Percentiles rank a stretch among this genome's conserved stretches.
These are phyloP conservation scores for Boletus pseudo-olivaceus DNA, from an alignment of 768 basidiomycete genomes.

Conservation along the genomic window DNA sequence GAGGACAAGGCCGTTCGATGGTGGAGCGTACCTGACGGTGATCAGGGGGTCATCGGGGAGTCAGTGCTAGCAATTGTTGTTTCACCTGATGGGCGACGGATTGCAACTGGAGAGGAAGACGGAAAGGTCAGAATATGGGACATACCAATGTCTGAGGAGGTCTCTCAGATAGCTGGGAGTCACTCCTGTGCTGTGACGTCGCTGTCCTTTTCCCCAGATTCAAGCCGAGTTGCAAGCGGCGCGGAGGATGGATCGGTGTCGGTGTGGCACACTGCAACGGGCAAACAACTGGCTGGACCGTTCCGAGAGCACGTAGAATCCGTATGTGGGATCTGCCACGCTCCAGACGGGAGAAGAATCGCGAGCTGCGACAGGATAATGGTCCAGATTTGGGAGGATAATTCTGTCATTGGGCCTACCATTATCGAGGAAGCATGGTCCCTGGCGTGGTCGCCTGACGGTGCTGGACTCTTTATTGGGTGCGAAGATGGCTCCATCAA, in stretches of 20 bases:
- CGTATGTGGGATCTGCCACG: not conserved
- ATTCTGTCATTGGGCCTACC: not conserved
- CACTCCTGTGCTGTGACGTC: not conserved
- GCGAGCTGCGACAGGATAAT: not conserved
- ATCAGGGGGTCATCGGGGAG: not conserved
- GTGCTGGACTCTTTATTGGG: not conserved
- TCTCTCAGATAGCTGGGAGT: not conserved
- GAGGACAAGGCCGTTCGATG: not conserved
- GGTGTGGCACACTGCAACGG: not conserved
- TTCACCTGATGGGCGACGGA: not conserved
- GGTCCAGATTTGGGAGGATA: not conserved
- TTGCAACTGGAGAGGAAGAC: not conserved
- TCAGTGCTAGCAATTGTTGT: not conserved
- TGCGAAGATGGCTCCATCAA: not conserved
- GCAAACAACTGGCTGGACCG: not conserved
- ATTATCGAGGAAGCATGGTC: not conserved
- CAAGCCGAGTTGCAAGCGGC: not conserved
- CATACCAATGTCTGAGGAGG: not conserved
- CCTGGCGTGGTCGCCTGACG: not conserved
- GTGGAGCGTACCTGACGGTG: not conserved
- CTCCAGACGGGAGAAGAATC: not conserved
- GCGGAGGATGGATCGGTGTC: not conserved
- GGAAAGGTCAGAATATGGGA: not conserved
- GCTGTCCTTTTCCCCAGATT: not conserved
- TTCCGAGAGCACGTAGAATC: not conserved